Conservation (phyloP, 2,329 filamentous ascomycete species). For the Ilyonectria sp. region DNA sequence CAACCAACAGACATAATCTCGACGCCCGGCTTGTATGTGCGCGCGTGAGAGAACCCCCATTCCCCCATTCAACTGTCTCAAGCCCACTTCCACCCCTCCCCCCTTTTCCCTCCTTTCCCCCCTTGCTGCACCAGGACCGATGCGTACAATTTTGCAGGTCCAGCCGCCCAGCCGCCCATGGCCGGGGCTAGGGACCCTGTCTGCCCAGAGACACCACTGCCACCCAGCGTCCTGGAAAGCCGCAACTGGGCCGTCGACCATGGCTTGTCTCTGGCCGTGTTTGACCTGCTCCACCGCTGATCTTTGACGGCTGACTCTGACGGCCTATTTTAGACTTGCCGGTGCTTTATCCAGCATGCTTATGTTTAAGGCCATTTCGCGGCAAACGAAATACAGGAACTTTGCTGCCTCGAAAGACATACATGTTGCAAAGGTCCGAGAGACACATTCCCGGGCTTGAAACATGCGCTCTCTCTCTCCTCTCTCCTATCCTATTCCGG, state of each 20-base stretch:
- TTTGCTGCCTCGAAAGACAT: not conserved
- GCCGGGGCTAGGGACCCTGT: not conserved
- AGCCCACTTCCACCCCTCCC: not conserved
- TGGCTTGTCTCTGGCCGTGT: not conserved
- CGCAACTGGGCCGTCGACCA: not conserved
- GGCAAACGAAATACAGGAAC: not conserved
- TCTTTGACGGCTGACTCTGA: not conserved
- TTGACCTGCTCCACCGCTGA: not conserved
- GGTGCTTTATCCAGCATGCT: not conserved
- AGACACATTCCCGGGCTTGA: not conserved
- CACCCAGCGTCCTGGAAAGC: not conserved
- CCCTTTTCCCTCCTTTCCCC: not conserved
- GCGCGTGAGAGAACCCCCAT: not conserved
- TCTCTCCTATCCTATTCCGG: not conserved
- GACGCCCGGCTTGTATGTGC: not conserved
- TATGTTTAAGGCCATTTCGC: not conserved
- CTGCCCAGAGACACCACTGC: not conserved
- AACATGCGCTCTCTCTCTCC: not conserved
- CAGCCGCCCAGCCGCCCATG: conserved; percentile 6
- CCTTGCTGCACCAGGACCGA: not conserved
- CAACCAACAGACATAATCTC: not conserved
- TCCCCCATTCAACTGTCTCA: not conserved
- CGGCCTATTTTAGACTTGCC: not conserved
- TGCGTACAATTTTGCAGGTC: not conserved
- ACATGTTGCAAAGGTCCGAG: not conserved